Evolutionary conservation across 2,329 filamentous ascomycete species (phyloP).

Genomic region (Cytospora mali): DNA sequence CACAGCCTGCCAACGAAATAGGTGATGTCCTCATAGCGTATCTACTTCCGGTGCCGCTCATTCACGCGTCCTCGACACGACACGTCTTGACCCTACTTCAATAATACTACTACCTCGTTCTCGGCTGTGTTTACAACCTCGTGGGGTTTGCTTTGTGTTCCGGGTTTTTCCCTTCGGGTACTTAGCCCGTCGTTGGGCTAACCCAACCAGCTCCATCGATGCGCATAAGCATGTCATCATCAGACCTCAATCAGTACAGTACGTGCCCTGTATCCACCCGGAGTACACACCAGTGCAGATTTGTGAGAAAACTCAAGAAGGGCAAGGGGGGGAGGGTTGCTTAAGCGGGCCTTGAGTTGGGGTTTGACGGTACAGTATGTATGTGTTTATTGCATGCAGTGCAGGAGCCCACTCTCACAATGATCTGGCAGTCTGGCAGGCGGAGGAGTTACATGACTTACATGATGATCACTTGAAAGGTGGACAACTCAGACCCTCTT

Average conservation of each 20-base stretch:
- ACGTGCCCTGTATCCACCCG: neutral
- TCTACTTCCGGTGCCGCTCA: neutral
- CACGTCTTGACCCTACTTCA: neutral
- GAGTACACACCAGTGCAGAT: neutral
- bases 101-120: too few relatives aligned
- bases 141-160: slow-evolving; percentile 3
- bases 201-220: neutral
- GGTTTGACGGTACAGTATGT: slow-evolving; percentile 4
- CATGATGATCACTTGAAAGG: neutral
- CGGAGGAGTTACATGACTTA: neutral
- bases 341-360: slow-evolving; percentile 13
- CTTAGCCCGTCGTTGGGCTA: slow-evolving; percentile 1
- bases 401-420: neutral
- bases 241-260: neutral
- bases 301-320: neutral
- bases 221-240: slow-evolving; percentile 2
- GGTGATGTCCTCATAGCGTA: neutral
- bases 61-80: slow-evolving; percentile 16
- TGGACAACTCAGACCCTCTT: neutral
- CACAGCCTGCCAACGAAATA: neutral
- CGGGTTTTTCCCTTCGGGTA: neutral
- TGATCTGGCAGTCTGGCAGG: slow-evolving; percentile 17
- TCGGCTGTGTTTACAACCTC: neutral
- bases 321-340: neutral
- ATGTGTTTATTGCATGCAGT: neutral